Evolutionary conservation across 306 rosid genomes (phyloP).

Genomic region (Trifolium repens): DNA sequence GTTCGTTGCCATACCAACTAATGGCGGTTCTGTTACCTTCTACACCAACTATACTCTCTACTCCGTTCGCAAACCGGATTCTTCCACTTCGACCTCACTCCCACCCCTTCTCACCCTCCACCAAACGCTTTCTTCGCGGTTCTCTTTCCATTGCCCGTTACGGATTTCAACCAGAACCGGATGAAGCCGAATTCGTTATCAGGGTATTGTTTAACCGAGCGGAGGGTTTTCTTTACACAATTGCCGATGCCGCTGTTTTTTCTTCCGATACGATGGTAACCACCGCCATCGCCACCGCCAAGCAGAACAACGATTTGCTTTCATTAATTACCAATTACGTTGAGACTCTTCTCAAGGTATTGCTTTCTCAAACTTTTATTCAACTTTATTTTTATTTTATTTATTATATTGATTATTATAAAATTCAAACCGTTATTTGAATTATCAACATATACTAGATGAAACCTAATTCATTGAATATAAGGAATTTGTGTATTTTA

Average conservation of each 20-base stretch:
- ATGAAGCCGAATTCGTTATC: constrained; percentile 47
- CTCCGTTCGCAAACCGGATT: constrained; percentile 55
- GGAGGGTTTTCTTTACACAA: constrained; percentile 76
- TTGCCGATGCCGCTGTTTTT: constrained; percentile 88
- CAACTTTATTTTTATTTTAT: too few species aligned
- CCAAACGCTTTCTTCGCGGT: constrained; percentile 59
- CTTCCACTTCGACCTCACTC: constrained; percentile 53
- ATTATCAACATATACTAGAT: background rate
- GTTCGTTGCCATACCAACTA: background rate
- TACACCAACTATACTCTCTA: constrained; percentile 51
- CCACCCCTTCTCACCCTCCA: constrained; percentile 38
- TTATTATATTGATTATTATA: background rate
- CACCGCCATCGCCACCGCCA: constrained; percentile 47
- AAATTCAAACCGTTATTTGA: background rate
- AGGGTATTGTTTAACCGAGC: constrained; percentile 66
- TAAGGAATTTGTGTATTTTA: background rate
- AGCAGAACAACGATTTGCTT: constrained; percentile 82
- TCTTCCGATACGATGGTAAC: constrained; percentile 57
- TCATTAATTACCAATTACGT: constrained; percentile 83
- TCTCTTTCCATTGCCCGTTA: constrained; percentile 62
- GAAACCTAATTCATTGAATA: background rate
- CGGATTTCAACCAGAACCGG: constrained; percentile 67
- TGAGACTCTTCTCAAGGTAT: constrained; percentile 79
- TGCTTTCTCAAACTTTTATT: constrained; percentile 13
- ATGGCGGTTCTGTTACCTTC: constrained; percentile 66